phyloP scores from a whole-genome alignment of 352 stramenopile species.

The Achlya hypogyna region DNA sequence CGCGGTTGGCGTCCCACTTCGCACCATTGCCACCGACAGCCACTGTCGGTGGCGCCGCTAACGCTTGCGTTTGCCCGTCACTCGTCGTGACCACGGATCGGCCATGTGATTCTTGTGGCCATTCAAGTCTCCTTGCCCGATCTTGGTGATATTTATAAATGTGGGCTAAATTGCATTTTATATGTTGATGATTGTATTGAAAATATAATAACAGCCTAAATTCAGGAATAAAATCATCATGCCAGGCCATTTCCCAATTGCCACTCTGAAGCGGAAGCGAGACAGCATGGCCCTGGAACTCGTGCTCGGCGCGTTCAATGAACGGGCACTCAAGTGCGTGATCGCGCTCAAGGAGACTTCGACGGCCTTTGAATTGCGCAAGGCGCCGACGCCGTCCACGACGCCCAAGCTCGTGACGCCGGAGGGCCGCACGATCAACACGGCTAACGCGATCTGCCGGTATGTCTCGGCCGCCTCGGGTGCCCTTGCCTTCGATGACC shows the following conservation, averaged over 20 bases:
- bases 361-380: constrained; percentile 36
- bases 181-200: background rate
- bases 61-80: no score
- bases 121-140: background rate
- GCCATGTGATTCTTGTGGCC: background rate
- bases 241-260: background rate
- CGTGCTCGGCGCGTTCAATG: constrained; percentile 25
- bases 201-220: background rate
- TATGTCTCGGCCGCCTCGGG: constrained; percentile 39
- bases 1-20: no score
- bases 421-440: constrained; percentile 60
- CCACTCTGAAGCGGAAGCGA: constrained; percentile 12
- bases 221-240: background rate
- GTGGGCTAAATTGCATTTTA: background rate
- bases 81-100: background rate
- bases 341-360: constrained; percentile 43
- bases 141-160: background rate
- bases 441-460: constrained; percentile 66
- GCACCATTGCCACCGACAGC: no score
- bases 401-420: constrained; percentile 37
- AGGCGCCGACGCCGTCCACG: constrained; percentile 33
- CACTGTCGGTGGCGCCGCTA: no score
- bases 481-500: constrained; percentile 52
- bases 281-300: background rate
- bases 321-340: constrained; percentile 81